Conservation (phyloP, 2,329 filamentous ascomycete species). For the Beauveria rudraprayagi region DNA sequence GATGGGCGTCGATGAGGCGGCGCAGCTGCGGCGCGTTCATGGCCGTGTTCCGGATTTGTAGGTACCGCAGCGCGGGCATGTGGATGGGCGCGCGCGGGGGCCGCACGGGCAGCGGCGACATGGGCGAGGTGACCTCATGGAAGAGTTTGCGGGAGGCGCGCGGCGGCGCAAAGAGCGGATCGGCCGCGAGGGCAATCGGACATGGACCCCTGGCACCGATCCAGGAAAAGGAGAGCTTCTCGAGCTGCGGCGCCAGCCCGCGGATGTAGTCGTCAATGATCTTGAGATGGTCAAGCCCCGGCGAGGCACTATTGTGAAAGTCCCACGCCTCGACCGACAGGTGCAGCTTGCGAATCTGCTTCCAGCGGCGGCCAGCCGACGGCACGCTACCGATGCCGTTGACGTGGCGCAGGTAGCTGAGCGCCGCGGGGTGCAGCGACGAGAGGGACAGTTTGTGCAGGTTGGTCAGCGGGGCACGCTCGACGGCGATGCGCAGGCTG, state of each 20-base stretch:
- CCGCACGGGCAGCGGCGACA: constrained; percentile 51
- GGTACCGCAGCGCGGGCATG: constrained; percentile 59
- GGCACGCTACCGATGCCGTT: constrained; percentile 69
- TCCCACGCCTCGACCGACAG: constrained; percentile 67
- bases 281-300: constrained; percentile 62
- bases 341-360: constrained; percentile 65
- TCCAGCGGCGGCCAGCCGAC: constrained; percentile 64
- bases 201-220: constrained; percentile 64
- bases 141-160: constrained; percentile 50
- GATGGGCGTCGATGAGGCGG: constrained; percentile 59
- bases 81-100: constrained; percentile 47
- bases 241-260: constrained; percentile 56
- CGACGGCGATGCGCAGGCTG: constrained; percentile 74
- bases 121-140: constrained; percentile 55
- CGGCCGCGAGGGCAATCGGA: constrained; percentile 61
- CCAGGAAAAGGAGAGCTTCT: constrained; percentile 72
- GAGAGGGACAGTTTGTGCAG: constrained; percentile 65
- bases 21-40: constrained; percentile 66
- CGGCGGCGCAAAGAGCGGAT: constrained; percentile 58
- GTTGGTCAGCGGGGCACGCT: constrained; percentile 58
- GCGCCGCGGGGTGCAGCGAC: constrained; percentile 65
- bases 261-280: constrained; percentile 76
- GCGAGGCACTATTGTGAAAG: constrained; percentile 50
- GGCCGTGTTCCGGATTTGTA: constrained; percentile 64
- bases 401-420: constrained; percentile 69